These are phyloP conservation scores for Citrus medica DNA, from an alignment of 345 rosid genomes.

Conservation along the genomic window DNA sequence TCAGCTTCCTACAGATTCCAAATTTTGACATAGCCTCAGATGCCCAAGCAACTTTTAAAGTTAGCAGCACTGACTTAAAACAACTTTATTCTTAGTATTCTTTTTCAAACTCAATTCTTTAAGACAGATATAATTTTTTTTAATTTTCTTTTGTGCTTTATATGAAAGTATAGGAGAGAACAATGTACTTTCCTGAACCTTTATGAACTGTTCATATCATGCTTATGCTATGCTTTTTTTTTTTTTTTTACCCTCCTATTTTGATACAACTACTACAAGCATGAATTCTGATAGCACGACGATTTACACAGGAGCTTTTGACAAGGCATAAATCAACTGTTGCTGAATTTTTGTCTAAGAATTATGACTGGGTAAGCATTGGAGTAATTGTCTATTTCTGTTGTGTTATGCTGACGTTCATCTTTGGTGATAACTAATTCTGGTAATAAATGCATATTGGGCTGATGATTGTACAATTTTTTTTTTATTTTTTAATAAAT, in stretches of 20 bases:
- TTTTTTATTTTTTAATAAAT: background rate
- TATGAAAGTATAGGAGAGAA: background rate
- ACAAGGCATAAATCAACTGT: constrained; percentile 53
- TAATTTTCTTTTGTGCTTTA: background rate
- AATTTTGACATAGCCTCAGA: constrained; percentile 50
- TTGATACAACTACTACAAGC: background rate
- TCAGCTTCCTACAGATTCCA: constrained; percentile 38
- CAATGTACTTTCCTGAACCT: background rate
- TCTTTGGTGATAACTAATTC: background rate
- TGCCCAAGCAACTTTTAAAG: constrained; percentile 48
- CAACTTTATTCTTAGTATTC: background rate
- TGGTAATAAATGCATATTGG: background rate
- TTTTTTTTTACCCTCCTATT: background rate
- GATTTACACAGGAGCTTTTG: constrained; percentile 38
- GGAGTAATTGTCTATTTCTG: background rate
- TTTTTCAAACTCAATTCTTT: background rate
- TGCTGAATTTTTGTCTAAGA: constrained; percentile 38
- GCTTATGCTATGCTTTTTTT: background rate
- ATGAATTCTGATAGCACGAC: constrained; percentile 5
- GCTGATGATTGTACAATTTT: background rate
- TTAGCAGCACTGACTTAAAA: constrained; percentile 14
- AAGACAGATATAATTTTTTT: background rate
- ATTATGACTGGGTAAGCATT: constrained; percentile 45
- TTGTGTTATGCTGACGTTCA: background rate
- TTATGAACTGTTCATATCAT: background rate